Percentiles rank a stretch among this genome's conserved stretches.
These are phyloP conservation scores for Truncatella angustata DNA, from an alignment of 2,329 filamentous ascomycete species.

Conservation along the genomic window DNA sequence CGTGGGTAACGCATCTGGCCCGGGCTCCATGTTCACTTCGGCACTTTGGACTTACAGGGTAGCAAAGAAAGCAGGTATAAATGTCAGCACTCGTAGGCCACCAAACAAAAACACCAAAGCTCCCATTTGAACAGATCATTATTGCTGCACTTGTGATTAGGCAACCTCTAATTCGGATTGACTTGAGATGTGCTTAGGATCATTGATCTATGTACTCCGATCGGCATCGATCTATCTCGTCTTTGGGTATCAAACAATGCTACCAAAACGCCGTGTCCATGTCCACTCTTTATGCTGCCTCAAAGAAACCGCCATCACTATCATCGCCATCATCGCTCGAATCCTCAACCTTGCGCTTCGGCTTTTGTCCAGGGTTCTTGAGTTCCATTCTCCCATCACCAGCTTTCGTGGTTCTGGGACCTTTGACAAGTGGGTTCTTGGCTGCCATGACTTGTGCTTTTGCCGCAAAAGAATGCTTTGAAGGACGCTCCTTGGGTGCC, in stretches of 20 bases:
- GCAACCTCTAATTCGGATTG: too few species aligned
- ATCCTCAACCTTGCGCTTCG: constrained; percentile 31
- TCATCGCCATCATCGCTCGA: constrained; percentile 39
- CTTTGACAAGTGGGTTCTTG: constrained; percentile 14
- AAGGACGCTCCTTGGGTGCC: constrained; percentile 6
- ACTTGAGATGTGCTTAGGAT: too few species aligned
- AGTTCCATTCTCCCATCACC: constrained; percentile 16
- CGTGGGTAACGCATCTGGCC: too few species aligned
- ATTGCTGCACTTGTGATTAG: too few species aligned
- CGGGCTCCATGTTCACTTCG: too few species aligned
- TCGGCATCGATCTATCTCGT: not conserved
- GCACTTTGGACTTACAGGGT: too few species aligned
- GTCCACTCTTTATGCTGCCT: constrained; percentile 26
- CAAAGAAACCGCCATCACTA: constrained; percentile 59
- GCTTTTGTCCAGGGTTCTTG: constrained; percentile 29
- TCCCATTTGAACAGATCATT: too few species aligned
- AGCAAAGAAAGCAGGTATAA: too few species aligned
- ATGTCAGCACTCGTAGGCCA: too few species aligned
- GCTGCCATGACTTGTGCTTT: constrained; percentile 13
- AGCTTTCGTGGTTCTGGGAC: constrained; percentile 12
- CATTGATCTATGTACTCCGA: too few species aligned
- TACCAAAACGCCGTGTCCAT: not conserved
- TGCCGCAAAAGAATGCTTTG: constrained; percentile 12
- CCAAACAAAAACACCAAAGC: too few species aligned
- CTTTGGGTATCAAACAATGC: constrained; percentile 12